These are phyloP conservation scores for Globisporangium paroecandrum DNA, from an alignment of 352 stramenopile genomes.

Conservation along the genomic window DNA sequence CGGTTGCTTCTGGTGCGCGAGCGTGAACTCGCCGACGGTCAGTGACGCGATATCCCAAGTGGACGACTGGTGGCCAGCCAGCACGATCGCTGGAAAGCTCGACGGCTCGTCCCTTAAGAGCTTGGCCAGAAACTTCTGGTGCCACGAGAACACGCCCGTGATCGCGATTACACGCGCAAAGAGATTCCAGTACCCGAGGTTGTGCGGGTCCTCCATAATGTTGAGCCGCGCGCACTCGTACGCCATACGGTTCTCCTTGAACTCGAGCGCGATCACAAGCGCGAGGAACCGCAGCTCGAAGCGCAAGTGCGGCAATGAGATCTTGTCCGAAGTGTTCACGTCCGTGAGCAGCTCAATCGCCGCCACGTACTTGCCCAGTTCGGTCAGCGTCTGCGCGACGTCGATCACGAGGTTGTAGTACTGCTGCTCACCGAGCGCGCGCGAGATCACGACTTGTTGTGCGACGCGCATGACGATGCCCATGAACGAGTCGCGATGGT, in stretches of 20 bases:
- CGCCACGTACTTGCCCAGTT: constrained; percentile 77
- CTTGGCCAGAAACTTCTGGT: constrained; percentile 86
- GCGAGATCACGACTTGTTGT: constrained; percentile 78
- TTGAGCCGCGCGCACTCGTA: constrained; percentile 86
- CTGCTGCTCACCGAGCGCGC: constrained; percentile 61
- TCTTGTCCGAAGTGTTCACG: constrained; percentile 85
- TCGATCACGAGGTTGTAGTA: constrained; percentile 83
- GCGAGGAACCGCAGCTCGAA: constrained; percentile 83
- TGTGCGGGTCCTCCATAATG: constrained; percentile 80
- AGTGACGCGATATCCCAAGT: constrained; percentile 84
- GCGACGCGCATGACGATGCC: constrained; percentile 82
- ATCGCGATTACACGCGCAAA: constrained; percentile 82
- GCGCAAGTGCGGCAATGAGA: constrained; percentile 57
- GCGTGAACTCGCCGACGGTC: constrained; percentile 78
- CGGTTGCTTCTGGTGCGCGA: constrained; percentile 76
- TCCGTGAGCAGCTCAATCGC: constrained; percentile 84
- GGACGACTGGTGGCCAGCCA: constrained; percentile 80
- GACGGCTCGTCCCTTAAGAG: constrained; percentile 70
- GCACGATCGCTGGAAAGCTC: constrained; percentile 75
- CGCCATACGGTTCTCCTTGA: constrained; percentile 84
- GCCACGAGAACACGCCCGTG: constrained; percentile 83
- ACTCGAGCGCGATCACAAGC: constrained; percentile 80
- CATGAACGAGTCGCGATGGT: constrained; percentile 78
- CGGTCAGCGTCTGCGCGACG: constrained; percentile 71
- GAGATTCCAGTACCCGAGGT: constrained; percentile 83